Conservation (phyloP, 495 filamentous ascomycete species). For the Tuber magnatum region DNA sequence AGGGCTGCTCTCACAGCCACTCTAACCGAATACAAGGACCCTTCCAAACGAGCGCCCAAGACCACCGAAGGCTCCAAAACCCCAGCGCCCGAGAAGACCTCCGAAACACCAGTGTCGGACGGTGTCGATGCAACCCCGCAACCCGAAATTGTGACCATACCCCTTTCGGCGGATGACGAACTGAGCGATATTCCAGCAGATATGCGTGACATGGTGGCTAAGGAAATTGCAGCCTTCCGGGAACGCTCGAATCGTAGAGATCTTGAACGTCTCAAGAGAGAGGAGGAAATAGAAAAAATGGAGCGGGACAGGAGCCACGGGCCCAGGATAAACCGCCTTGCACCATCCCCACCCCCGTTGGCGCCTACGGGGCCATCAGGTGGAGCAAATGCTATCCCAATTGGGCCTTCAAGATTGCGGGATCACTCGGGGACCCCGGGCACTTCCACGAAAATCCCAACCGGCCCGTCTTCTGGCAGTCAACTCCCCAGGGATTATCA, state of each 20-base stretch:
- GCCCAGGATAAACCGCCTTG: constrained; percentile 57
- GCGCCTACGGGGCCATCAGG: constrained; percentile 65
- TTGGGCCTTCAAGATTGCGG: constrained; percentile 56
- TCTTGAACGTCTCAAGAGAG: constrained; percentile 72
- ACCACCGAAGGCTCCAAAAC: constrained; percentile 31
- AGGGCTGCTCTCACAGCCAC: constrained; percentile 56
- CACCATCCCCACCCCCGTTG: constrained; percentile 51
- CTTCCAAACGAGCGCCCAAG: constrained; percentile 50
- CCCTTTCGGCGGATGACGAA: constrained; percentile 84
- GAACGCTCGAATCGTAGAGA: constrained; percentile 82
- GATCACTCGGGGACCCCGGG: constrained; percentile 21
- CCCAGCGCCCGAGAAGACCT: constrained; percentile 43
- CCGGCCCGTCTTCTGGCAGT: constrained; percentile 66
- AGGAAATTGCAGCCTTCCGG: constrained; percentile 88
- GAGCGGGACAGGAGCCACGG: constrained; percentile 68
- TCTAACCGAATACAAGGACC: constrained; percentile 66
- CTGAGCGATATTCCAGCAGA: constrained; percentile 91
- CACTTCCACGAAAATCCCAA: constrained; percentile 36
- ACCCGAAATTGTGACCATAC: constrained; percentile 82
- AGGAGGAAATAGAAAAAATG: constrained; percentile 86
- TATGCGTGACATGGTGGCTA: constrained; percentile 92
- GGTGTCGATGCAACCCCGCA: constrained; percentile 42
- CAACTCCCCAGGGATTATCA: constrained; percentile 73
- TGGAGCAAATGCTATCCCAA: constrained; percentile 72
- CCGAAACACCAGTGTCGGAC: constrained; percentile 46